Evolutionary conservation across 139 green algal genomes (phyloP).

Genomic region (Picochlorum sp.): DNA sequence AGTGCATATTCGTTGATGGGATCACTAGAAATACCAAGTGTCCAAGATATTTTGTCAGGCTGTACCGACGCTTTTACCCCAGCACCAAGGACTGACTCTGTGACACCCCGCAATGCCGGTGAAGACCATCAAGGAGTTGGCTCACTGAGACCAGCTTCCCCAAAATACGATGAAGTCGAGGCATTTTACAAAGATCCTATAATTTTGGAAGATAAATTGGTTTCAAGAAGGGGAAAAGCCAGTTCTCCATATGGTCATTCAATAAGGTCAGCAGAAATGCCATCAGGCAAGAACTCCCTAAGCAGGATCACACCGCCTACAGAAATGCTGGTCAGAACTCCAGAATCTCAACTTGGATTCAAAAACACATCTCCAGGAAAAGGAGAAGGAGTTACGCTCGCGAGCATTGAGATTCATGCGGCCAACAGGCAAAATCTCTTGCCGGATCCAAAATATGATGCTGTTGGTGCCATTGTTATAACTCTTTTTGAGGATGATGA

Average conservation of each 20-base stretch:
- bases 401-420: constrained; percentile 72
- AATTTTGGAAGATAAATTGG: background rate
- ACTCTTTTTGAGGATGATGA: constrained; percentile 39
- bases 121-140: constrained; percentile 1
- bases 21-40: background rate
- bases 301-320: constrained; percentile 30
- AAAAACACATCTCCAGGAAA: constrained; percentile 33
- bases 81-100: background rate
- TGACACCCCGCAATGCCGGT: background rate
- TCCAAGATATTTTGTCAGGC: background rate
- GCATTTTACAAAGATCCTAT: constrained; percentile 49
- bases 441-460: constrained; percentile 74
- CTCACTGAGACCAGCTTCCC: constrained; percentile 54
- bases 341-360: constrained; percentile 70
- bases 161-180: constrained; percentile 87
- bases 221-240: background rate
- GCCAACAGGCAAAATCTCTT: constrained; percentile 53
- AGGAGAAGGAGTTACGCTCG: constrained; percentile 61
- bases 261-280: background rate
- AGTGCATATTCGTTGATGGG: background rate
- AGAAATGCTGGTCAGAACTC: constrained; percentile 7
- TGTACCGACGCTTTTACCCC: background rate
- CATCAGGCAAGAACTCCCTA: background rate
- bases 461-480: constrained; percentile 46
- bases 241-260: background rate